Base-by-base conservation (phyloP, 306 rosid species). In the Coriaria nepalensis region DNA sequence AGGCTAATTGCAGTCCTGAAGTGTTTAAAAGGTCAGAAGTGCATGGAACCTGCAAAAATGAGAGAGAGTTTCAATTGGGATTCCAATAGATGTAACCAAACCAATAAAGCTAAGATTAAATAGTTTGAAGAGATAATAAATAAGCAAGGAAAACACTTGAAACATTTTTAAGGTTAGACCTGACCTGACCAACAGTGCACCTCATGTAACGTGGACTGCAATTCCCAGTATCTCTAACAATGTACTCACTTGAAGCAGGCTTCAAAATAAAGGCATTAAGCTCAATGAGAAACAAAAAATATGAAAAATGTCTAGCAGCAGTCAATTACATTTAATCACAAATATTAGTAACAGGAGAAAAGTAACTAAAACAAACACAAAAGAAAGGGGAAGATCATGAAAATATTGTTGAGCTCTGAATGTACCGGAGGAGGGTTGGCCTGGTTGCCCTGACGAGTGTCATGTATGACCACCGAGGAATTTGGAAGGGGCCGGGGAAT, bases 171-270 rank as follows among this genome's bases (percentile, higher is more conserved):
- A 35, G 9, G n/a, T 13, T 13, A 54, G 52, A 50, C 37, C 37
- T 67, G 51, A 90, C 98, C 98, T 90, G 96, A 79, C 82, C 78
- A 63, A 85, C 73, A 43, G 98, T 85, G 85, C 95, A 90, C 77
- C 87, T 85, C 95, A 85, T 90, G 77, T 77, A 85, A 50, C 96
- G 95, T 37, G 98, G 96, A 82, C 98, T 85, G 75, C 96, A 90
- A 62, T 90, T 90, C 60, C 98, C 95, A 5, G 73, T 79, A 69
- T 90, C 98, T 65, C 79, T 77, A 20, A 70, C 96, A 39, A 90
- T 79, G 57, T 60, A 90, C 63, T 90, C 95, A 64, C 93, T 79
- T 37, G 95, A 85, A 59, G 98, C 94, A 79, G 87, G 94, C 98
- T 90, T 79, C 54, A 65, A 75, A 55, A 63, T 10, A 41, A 45